A percentile compares a stretch with the other conserved stretches of the same genome.
Conservation (phyloP, 202 grass and related monocot genomes). For the Setaria italica region DNA sequence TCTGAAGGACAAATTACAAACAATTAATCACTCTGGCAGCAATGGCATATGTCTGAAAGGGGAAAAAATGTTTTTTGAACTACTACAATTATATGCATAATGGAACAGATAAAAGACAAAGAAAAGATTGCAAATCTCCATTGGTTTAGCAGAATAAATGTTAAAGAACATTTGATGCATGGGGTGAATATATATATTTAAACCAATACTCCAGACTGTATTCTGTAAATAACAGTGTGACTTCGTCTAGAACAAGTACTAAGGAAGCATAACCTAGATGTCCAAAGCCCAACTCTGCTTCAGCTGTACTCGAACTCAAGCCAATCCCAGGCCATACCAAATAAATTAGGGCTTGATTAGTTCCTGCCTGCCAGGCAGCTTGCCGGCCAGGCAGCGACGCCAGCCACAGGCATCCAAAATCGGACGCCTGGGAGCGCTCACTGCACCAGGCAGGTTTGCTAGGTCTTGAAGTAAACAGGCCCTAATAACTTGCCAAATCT, state of each 20-base stretch:
- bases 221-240: not conserved
- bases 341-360: not conserved
- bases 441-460: no score
- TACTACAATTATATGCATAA: not conserved
- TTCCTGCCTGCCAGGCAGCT: no score
- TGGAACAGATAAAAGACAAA: not conserved
- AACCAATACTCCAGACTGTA: not conserved
- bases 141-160: not conserved
- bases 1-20: not conserved
- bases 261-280: not conserved
- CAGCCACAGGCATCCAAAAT: no score
- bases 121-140: not conserved
- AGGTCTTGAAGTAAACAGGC: no score
- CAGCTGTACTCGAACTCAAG: not conserved
- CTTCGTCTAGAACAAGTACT: not conserved
- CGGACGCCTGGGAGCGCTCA: no score
- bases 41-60: not conserved
- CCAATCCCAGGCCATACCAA: not conserved
- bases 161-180: not conserved
- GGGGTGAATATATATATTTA: not conserved
- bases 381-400: no score
- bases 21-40: not conserved
- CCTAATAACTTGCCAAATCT: not conserved
- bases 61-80: not conserved
- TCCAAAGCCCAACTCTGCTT: not conserved